Evolutionary conservation across 2,329 filamentous ascomycete species (phyloP).

Genomic region (Colletotrichum graminicola): DNA sequence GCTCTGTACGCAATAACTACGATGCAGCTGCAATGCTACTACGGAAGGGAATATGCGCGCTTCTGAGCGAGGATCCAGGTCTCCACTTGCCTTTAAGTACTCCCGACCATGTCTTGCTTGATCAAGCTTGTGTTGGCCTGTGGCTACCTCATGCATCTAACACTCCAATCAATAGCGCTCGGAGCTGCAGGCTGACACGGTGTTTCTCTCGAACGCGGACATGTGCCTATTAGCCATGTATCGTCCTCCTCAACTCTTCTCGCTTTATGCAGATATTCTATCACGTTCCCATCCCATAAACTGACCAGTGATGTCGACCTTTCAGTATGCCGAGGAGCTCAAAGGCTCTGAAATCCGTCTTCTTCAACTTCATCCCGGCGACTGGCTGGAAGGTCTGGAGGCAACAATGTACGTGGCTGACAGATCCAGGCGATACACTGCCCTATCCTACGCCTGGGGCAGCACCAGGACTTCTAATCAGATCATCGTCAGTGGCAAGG

Average conservation of each 20-base stretch:
- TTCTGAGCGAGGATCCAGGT: neutral
- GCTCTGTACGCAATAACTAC: no score
- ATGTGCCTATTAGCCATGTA: neutral
- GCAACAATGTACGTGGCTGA: slow-evolving; percentile 20
- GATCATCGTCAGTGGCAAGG: slow-evolving; percentile 44
- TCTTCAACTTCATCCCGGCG: slow-evolving; percentile 28
- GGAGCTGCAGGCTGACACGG: slow-evolving; percentile 7
- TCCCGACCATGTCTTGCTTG: neutral
- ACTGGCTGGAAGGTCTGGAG: slow-evolving; percentile 33
- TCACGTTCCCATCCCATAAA: neutral
- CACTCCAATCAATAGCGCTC: neutral
- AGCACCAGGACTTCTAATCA: slow-evolving; percentile 40
- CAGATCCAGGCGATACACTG: slow-evolving; percentile 39
- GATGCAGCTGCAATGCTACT: no score
- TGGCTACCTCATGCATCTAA: neutral
- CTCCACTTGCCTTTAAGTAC: neutral
- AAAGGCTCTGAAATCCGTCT: slow-evolving; percentile 22
- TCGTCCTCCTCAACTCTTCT: no score
- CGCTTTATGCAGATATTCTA: neutral
- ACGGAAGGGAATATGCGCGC: no score
- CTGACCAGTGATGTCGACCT: slow-evolving; percentile 12
- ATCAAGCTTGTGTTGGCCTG: neutral
- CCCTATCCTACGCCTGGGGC: slow-evolving; percentile 49
- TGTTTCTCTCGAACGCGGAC: no score
- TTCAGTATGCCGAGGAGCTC: slow-evolving; percentile 8